A percentile compares a stretch with the other conserved stretches of the same genome.
Conservation (phyloP, 768 basidiomycete species). For the Royoungia palumana region DNA sequence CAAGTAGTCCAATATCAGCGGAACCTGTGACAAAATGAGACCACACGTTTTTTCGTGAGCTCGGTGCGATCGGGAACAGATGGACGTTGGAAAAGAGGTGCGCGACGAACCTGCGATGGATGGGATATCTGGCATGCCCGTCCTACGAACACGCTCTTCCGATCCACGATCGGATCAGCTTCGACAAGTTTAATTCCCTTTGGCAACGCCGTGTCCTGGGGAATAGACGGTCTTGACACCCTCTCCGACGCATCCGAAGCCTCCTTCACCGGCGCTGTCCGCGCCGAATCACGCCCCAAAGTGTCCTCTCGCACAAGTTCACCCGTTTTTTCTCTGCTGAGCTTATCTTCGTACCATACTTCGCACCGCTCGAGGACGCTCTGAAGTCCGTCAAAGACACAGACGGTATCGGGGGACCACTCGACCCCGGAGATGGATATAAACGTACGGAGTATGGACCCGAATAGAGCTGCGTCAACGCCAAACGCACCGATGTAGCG, state of each 20-base stretch:
- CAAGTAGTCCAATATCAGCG: conserved; percentile 60
- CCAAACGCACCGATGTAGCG: conserved; percentile 80
- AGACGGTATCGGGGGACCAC: conserved; percentile 69
- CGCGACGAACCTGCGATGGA: conserved; percentile 59
- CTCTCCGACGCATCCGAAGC: conserved; percentile 2
- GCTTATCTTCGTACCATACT: conserved; percentile 68
- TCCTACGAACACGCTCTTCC: conserved; percentile 84
- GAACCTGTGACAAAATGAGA: conserved; percentile 48
- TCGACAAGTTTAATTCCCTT: conserved; percentile 63
- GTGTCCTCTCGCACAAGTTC: conserved; percentile 56
- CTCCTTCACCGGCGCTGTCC: conserved; percentile 1
- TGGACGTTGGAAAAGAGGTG: neutral
- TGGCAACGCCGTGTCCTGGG: conserved; percentile 38
- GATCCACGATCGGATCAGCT: conserved; percentile 79
- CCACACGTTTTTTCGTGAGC: neutral
- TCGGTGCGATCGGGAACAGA: neutral
- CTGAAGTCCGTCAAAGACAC: conserved; percentile 86
- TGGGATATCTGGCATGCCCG: conserved; percentile 77
- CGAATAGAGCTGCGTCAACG: conserved; percentile 71
- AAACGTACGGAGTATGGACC: conserved; percentile 72
- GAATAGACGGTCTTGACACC: conserved; percentile 1
- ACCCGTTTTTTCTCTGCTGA: conserved; percentile 52
- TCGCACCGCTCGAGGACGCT: conserved; percentile 63
- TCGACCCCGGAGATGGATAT: conserved; percentile 78
- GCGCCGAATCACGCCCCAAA: conserved; percentile 22